Evolutionary conservation across 2,329 filamentous ascomycete species (phyloP).

Genomic region (Fusarium pininemorale): DNA sequence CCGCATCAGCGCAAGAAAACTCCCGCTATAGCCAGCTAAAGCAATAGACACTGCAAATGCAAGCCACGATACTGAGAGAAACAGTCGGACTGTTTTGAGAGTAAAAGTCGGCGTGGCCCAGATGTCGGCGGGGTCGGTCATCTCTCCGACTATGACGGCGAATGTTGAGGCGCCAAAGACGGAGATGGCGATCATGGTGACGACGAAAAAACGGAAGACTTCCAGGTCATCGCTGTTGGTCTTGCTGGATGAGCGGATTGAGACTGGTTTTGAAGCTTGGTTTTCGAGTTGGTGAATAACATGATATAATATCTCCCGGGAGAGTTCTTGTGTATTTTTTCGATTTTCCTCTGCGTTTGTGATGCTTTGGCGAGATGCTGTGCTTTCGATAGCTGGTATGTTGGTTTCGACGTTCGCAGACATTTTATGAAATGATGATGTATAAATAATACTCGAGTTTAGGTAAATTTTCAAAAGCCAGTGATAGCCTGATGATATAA

Average conservation of each 20-base stretch:
- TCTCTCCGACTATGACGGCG: background rate
- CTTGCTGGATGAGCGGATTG: background rate
- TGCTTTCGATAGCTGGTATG: background rate
- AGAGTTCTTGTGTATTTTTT: background rate
- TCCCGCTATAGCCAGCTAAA: background rate
- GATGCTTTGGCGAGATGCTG: accelerated
- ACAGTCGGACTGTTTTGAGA: background rate
- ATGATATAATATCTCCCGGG: background rate
- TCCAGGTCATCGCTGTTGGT: background rate
- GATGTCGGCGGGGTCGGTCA: background rate
- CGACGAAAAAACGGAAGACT: background rate
- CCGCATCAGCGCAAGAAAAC: background rate
- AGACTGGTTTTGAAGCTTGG: background rate
- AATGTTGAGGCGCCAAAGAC: background rate
- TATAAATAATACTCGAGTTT: no score
- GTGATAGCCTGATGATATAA: accelerated
- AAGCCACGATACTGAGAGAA: background rate
- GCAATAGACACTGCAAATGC: background rate
- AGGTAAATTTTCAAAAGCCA: background rate
- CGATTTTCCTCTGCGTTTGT: background rate
- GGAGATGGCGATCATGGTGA: background rate
- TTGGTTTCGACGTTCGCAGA: background rate
- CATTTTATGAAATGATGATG: background rate
- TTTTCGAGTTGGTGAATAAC: background rate
- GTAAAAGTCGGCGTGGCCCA: background rate